phyloP scores from a whole-genome alignment of 2,329 filamentous ascomycete genomes.

The Mycosphaerelloides madeirae region DNA sequence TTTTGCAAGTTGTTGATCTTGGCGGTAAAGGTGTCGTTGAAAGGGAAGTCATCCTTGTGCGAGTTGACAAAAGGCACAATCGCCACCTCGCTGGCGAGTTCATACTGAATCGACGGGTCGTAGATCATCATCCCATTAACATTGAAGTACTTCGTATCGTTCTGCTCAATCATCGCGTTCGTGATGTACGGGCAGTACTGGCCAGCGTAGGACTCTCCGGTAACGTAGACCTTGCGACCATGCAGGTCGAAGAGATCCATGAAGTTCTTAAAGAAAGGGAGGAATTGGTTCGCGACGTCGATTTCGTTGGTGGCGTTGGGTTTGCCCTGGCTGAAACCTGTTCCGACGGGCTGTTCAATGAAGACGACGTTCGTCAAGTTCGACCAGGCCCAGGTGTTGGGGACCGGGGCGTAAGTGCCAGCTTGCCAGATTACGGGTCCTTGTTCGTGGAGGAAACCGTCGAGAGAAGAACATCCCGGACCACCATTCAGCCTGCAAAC shows the following conservation, averaged over 20 bases:
- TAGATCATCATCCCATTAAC: constrained; percentile 32
- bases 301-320: constrained; percentile 38
- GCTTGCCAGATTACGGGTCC: constrained; percentile 42
- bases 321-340: constrained; percentile 43
- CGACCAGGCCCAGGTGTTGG: constrained; percentile 45
- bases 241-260: constrained; percentile 47
- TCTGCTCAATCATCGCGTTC: constrained; percentile 23
- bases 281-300: constrained; percentile 40
- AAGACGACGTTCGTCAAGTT: constrained; percentile 73
- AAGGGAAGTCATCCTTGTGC: constrained; percentile 35
- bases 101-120: constrained; percentile 35
- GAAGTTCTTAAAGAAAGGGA: constrained; percentile 49
- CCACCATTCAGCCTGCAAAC: constrained; percentile 28
- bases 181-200: constrained; percentile 35
- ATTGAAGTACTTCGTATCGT: constrained; percentile 33
- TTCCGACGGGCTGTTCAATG: constrained; percentile 51
- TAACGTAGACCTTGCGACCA: constrained; percentile 44
- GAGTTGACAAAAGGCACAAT: constrained; percentile 4
- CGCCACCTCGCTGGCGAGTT: constrained; percentile 6
- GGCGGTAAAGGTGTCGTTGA: constrained; percentile 40
- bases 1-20: constrained; percentile 31
- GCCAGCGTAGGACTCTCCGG: constrained; percentile 22
- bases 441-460: constrained; percentile 20
- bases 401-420: constrained; percentile 36
- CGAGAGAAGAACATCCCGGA: constrained; percentile 21